Evolutionary conservation across 83 land plant species (phyloP).

Genomic region (Isoetes engelmannii): DNA sequence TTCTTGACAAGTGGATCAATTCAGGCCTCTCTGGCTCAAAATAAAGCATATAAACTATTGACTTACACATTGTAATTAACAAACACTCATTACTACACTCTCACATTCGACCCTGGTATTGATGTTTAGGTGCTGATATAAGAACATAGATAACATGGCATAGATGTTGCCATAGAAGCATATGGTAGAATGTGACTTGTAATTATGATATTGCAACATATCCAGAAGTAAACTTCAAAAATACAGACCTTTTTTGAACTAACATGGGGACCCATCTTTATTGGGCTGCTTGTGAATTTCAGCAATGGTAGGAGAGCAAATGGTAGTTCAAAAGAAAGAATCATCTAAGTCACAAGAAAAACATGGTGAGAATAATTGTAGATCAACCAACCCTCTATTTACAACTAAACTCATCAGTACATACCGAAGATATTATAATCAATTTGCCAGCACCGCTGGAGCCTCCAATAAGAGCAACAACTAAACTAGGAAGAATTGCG

Average conservation of each 20-base stretch:
- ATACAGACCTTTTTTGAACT: constrained; percentile 45
- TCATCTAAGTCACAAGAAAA: constrained; percentile 39
- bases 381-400: not conserved
- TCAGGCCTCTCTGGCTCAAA: no score
- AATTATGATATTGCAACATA: not conserved
- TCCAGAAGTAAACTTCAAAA: not conserved
- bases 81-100: not conserved
- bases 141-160: no score
- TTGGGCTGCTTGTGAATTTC: constrained; percentile 50
- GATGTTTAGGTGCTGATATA: no score
- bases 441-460: constrained; percentile 16
- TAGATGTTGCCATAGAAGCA: no score
- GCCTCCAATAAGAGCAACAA: constrained; percentile 16
- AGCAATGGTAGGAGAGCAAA: constrained; percentile 72
- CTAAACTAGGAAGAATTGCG: constrained; percentile 18
- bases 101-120: not conserved
- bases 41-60: no score
- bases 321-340: constrained; percentile 69
- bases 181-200: constrained; percentile 1
- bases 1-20: no score
- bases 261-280: constrained; percentile 71
- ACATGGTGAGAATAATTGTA: not conserved
- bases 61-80: not conserved
- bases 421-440: constrained; percentile 19
- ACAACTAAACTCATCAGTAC: constrained; percentile 1